phyloP scores from a whole-genome alignment of 2,329 filamentous ascomycete species.

The Amauroascus niger region DNA sequence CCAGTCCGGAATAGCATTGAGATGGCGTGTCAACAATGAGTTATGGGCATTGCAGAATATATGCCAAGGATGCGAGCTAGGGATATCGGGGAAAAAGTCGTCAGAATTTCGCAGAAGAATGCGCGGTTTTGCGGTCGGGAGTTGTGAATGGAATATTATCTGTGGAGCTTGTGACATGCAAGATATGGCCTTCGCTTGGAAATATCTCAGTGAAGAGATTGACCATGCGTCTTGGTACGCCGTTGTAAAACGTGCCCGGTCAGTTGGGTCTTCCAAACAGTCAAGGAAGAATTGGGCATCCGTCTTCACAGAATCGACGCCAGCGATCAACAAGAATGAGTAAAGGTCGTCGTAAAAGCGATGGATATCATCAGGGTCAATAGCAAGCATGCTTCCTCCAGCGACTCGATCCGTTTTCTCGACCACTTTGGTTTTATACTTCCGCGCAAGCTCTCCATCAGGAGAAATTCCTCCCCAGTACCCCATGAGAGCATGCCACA shows the following conservation, averaged over 20 bases:
- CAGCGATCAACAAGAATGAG: conserved; percentile 60
- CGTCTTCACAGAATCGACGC: conserved; percentile 82
- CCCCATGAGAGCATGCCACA: conserved; percentile 83
- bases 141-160: conserved; percentile 72
- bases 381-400: conserved; percentile 59
- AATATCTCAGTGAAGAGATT: conserved; percentile 64
- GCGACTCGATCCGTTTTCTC: conserved; percentile 45
- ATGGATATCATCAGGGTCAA: conserved; percentile 63
- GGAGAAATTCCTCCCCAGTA: conserved; percentile 89
- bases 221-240: conserved; percentile 82
- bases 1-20: conserved; percentile 82
- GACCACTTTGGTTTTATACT: conserved; percentile 63
- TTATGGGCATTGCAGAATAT: conserved; percentile 92
- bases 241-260: conserved; percentile 60
- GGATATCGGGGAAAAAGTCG: conserved; percentile 78
- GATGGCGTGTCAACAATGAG: conserved; percentile 65
- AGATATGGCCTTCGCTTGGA: conserved; percentile 68
- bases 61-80: conserved; percentile 82
- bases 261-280: conserved; percentile 56
- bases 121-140: conserved; percentile 63
- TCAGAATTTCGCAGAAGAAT: conserved; percentile 76
- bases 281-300: conserved; percentile 89
- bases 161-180: conserved; percentile 93
- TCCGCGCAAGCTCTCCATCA: conserved; percentile 59
- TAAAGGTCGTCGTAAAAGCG: conserved; percentile 90